These are phyloP conservation scores for Teunomyces lycoperdinae DNA, from an alignment of 805 yeast genomes.

Conservation along the genomic window DNA sequence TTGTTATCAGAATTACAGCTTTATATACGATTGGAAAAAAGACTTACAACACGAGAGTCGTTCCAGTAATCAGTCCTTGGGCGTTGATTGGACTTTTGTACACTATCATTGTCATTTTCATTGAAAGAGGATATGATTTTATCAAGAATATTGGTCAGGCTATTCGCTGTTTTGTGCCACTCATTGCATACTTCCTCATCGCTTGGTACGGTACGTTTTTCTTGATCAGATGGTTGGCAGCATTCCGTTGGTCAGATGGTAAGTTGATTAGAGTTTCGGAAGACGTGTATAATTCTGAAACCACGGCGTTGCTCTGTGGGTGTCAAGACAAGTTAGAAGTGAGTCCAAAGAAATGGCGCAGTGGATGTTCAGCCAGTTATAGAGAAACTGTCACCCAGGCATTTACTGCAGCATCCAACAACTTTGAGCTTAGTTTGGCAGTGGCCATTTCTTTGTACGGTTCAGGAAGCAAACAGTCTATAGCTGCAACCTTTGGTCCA, in stretches of 20 bases:
- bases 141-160: conserved; percentile 48
- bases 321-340: conserved; percentile 31
- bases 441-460: conserved; percentile 54
- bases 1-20: conserved; percentile 36
- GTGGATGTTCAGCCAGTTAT: conserved; percentile 39
- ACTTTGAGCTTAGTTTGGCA: conserved; percentile 56
- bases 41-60: conserved; percentile 29
- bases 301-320: conserved; percentile 29
- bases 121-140: conserved; percentile 47
- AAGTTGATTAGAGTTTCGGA: conserved; percentile 3
- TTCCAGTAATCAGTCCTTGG: conserved; percentile 47
- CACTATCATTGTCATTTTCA: conserved; percentile 51
- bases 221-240: conserved; percentile 27
- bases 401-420: conserved; percentile 57
- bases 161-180: conserved; percentile 49
- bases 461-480: conserved; percentile 47
- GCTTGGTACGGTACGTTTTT: conserved; percentile 47
- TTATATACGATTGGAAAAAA: conserved; percentile 25
- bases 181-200: conserved; percentile 45
- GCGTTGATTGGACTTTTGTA: conserved; percentile 51
- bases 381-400: conserved; percentile 46
- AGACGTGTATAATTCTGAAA: conserved; percentile 7
- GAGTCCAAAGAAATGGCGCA: conserved; percentile 16
- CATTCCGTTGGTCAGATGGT: background rate
- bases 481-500: conserved; percentile 62